Conservation (phyloP, 116 monocot genomes). For the Dioscorea cayenensis region DNA sequence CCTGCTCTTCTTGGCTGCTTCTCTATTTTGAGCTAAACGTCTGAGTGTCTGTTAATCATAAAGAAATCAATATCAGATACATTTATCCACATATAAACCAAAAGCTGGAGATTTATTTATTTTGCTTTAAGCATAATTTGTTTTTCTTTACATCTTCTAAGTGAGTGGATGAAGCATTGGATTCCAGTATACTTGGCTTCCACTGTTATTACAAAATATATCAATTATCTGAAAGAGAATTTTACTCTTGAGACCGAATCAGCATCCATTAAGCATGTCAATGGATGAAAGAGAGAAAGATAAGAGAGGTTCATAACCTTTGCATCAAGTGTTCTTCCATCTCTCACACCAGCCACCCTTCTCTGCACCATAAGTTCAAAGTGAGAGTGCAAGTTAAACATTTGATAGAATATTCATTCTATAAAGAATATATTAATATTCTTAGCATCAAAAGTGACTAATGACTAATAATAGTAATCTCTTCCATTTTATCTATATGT, state of each 20-base stretch:
- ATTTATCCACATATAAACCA: neutral
- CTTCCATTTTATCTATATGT: neutral
- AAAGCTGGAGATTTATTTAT: no score
- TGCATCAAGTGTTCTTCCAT: neutral
- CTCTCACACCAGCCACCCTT: neutral
- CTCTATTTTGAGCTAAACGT: constrained; percentile 92
- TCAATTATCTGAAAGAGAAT: no score
- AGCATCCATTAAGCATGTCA: neutral
- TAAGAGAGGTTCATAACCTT: neutral
- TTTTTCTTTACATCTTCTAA: no score
- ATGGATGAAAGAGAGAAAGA: neutral
- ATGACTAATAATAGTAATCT: no score
- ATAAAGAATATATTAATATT: no score
- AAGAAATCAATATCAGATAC: neutral
- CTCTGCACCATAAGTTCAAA: neutral
- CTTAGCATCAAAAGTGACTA: no score
- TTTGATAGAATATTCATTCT: no score
- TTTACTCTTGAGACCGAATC: no score
- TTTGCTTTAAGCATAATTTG: no score
- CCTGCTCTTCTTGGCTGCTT: constrained; percentile 86
- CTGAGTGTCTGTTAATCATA: constrained; percentile 47
- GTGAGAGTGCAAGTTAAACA: neutral
- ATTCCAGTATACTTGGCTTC: neutral
- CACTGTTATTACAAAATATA: neutral
- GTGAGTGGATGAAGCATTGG: constrained; percentile 1